Evolutionary conservation across 257 asterid genomes (phyloP), one percentile per base, ranked within the genome.

Genomic region (Eucommia ulmoides): DNA sequence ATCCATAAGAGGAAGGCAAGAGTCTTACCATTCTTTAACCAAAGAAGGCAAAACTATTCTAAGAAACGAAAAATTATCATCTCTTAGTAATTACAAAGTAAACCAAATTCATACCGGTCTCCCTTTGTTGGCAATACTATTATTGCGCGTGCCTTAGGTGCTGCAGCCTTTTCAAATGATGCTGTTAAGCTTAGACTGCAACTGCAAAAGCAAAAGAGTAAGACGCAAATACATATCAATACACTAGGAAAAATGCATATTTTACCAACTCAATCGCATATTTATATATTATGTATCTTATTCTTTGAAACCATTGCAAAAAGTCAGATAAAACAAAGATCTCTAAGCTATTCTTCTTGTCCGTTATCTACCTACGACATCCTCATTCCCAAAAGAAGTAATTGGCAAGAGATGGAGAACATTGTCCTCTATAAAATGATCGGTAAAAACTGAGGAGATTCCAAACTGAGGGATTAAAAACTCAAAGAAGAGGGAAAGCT

Each of bases 151-250:
- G 98, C 94, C 58, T 83, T 85, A 76, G 68, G 75, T 23, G 96
- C 98, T 45, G 96, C 98, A 60, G 96, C 98, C 69, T 96, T 69
- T 66, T 89, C 94, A 67, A 85, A 89, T 60, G 98, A 89, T 65
- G 73, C 79, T 18, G 96, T 89, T 70, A 85, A 63, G 65, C 87
- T 89, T 53, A 85, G 77, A 65, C 93, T 85, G 72, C 98, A 89
- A 73, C 98, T 89, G 96, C 64, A 70, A 8, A 54, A 60, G 41
- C 58, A 65, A 46, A 72, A 20, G 6, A 1, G 8, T 14, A 15
- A 5, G 15, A 38, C 15, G 9, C n/a, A 35, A 35, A 22, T 20
- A 24, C 42, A 54, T 8, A 47, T 56, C 49, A 55, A 58, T 26
- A 24, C 35, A 45, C 46, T 50, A 20, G 49, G 19, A 45, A 48